Conservation (phyloP, 2,329 filamentous ascomycete genomes). For the Fusarium sp. region DNA sequence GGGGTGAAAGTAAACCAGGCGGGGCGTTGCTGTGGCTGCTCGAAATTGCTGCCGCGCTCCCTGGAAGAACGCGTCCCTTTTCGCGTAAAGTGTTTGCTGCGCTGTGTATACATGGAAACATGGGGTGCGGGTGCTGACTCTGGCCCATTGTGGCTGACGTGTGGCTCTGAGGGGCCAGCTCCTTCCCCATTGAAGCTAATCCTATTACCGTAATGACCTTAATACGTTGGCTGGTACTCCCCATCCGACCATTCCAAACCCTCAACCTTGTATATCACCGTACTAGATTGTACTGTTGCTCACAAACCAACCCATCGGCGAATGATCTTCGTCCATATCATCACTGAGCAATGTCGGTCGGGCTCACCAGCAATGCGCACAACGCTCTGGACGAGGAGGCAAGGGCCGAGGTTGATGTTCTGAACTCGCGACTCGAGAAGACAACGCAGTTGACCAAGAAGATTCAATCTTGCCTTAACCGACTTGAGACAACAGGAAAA, state of each 20-base stretch:
- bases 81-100: conserved; percentile 48
- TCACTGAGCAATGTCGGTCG: conserved; percentile 62
- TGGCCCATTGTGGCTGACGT: conserved; percentile 20
- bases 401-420: conserved; percentile 76
- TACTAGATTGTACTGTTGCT: conserved; percentile 1
- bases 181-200: conserved; percentile 13
- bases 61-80: conserved; percentile 36
- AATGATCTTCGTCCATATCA: conserved; percentile 4
- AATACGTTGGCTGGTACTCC: conserved; percentile 8
- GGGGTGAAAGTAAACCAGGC: conserved; percentile 34
- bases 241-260: conserved; percentile 4
- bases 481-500: conserved; percentile 88
- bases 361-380: conserved; percentile 60
- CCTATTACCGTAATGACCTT: conserved; percentile 34
- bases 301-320: neutral
- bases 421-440: conserved; percentile 85
- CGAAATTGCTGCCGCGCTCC: conserved; percentile 37
- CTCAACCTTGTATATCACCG: conserved; percentile 9
- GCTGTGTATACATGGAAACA: too few species aligned
- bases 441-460: conserved; percentile 94
- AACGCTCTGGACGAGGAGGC: conserved; percentile 73
- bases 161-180: neutral
- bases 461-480: conserved; percentile 87
- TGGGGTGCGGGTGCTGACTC: neutral
- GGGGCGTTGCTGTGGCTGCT: conserved; percentile 36